Evolutionary conservation across 1,284 basidiomycete genomes (phyloP).

Genomic region (Cutaneotrichosporon sp.): DNA sequence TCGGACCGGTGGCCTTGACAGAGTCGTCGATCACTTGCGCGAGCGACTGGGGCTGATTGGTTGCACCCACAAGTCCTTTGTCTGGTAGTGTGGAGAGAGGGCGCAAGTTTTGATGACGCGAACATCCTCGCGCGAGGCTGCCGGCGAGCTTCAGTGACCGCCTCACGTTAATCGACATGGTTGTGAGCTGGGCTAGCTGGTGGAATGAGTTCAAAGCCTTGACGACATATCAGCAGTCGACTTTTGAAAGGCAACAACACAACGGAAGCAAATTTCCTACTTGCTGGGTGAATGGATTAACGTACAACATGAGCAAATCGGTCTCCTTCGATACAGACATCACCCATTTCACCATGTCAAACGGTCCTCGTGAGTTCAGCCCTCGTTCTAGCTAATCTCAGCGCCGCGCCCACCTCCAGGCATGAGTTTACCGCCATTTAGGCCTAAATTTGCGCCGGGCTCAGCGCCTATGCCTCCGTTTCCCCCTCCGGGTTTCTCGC

Average conservation of each 20-base stretch:
- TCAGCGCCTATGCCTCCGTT: slow-evolving; percentile 18
- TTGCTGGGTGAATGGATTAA: neutral
- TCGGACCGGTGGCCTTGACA: slow-evolving; percentile 74
- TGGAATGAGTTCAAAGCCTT: neutral
- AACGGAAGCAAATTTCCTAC: slow-evolving; percentile 2
- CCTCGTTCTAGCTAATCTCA: slow-evolving; percentile 2
- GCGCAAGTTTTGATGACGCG: neutral
- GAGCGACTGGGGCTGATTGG: slow-evolving; percentile 6
- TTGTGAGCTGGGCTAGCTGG: neutral
- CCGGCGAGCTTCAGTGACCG: neutral
- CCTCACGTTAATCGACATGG: neutral
- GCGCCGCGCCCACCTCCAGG: slow-evolving; percentile 16
- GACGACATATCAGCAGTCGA: neutral
- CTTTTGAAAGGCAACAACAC: slow-evolving; percentile 2
- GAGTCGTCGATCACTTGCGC: slow-evolving; percentile 21
- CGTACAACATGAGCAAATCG: neutral
- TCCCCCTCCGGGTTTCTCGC: slow-evolving; percentile 23
- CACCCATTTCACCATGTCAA: slow-evolving; percentile 10
- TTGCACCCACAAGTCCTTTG: neutral
- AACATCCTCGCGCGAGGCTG: neutral
- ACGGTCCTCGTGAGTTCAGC: slow-evolving; percentile 18
- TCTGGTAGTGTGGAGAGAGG: slow-evolving; percentile 55
- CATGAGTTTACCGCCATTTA: slow-evolving; percentile 34
- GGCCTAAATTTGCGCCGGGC: slow-evolving; percentile 37
- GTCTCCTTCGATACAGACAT: neutral